These are phyloP conservation scores for Plasmopara muralis DNA, from an alignment of 352 stramenopile genomes.

Conservation along the genomic window DNA sequence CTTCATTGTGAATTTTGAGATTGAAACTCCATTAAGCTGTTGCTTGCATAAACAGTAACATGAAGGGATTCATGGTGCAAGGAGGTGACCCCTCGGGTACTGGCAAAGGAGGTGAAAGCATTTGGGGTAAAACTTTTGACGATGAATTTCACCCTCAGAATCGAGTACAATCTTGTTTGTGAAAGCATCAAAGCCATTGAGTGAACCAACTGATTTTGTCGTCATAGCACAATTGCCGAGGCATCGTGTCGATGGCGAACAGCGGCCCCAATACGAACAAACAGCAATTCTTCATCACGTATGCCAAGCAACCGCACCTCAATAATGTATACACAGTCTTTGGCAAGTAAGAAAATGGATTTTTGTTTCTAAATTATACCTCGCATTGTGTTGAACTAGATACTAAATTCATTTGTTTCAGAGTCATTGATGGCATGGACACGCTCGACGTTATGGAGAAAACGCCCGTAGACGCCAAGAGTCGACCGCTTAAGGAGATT, in stretches of 20 bases:
- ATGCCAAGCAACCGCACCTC: conserved; percentile 93
- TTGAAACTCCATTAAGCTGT: conserved; percentile 19
- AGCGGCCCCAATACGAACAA: conserved; percentile 89
- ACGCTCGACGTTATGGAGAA: conserved; percentile 96
- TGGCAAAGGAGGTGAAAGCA: conserved; percentile 87
- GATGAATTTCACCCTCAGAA: conserved; percentile 91
- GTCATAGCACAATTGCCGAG: conserved; percentile 79
- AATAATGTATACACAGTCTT: conserved; percentile 99
- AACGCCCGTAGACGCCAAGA: conserved; percentile 87
- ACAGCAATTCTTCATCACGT: conserved; percentile 98
- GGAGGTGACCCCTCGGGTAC: conserved; percentile 87
- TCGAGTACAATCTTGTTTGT: conserved; percentile 26
- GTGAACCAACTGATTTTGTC: conserved; percentile 6
- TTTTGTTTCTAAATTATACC: not conserved
- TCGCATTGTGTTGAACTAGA: conserved; percentile 11
- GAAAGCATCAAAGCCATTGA: not conserved
- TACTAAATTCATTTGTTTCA: conserved; percentile 22
- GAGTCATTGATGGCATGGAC: conserved; percentile 94
- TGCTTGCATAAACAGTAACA: conserved; percentile 41
- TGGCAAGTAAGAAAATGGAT: conserved; percentile 70
- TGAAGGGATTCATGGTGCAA: conserved; percentile 87
- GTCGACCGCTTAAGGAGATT: conserved; percentile 86
- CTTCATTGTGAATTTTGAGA: too few relatives aligned
- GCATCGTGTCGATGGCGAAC: conserved; percentile 92
- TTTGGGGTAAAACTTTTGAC: conserved; percentile 84